Conservation (phyloP, 805 yeast genomes). For the Vanderwaltozyma verrucispora region DNA sequence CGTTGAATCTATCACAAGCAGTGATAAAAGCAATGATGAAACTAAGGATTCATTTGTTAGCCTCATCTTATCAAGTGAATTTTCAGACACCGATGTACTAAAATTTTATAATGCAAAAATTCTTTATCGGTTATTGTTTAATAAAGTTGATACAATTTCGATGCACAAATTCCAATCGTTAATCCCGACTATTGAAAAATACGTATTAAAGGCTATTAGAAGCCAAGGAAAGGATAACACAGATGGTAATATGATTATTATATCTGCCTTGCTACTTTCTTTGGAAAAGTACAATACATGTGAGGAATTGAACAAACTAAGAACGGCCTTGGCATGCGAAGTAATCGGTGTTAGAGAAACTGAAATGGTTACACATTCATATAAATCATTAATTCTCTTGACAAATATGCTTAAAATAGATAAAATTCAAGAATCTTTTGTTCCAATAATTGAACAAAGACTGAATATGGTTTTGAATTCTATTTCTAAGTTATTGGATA, state of each 20-base stretch:
- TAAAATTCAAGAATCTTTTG: slow-evolving; percentile 22
- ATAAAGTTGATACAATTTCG: slow-evolving; percentile 24
- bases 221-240: slow-evolving; percentile 13
- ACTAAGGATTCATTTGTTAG: neutral
- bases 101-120: slow-evolving; percentile 30
- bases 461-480: slow-evolving; percentile 49
- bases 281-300: slow-evolving; percentile 28
- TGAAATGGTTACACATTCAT: slow-evolving; percentile 35
- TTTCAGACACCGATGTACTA: slow-evolving; percentile 1
- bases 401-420: slow-evolving; percentile 29
- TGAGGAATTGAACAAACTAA: slow-evolving; percentile 37
- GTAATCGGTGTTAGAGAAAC: slow-evolving; percentile 42
- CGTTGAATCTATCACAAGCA: neutral
- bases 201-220: slow-evolving; percentile 28
- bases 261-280: slow-evolving; percentile 29
- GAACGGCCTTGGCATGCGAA: slow-evolving; percentile 57
- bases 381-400: slow-evolving; percentile 39
- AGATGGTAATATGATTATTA: slow-evolving; percentile 17
- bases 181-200: slow-evolving; percentile 22
- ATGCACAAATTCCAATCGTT: slow-evolving; percentile 16
- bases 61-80: neutral
- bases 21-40: neutral
- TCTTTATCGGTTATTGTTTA: slow-evolving; percentile 24
- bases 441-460: slow-evolving; percentile 54
- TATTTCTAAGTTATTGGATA: slow-evolving; percentile 48